Evolutionary conservation across 495 filamentous ascomycete genomes (phyloP), one percentile per base, ranked within the genome.

Genomic region (Penicillium taxi): DNA sequence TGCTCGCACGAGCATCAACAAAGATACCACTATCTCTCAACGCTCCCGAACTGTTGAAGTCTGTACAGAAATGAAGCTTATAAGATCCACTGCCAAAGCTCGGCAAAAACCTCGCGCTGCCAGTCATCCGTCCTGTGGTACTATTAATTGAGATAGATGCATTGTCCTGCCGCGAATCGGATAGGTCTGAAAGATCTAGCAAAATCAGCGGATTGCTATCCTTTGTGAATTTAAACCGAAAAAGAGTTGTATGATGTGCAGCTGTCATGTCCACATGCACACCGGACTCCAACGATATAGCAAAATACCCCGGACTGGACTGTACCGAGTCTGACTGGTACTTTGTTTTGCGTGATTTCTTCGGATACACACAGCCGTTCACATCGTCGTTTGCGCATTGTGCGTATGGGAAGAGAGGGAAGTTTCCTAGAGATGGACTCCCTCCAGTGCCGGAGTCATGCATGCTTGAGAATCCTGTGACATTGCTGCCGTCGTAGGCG

Each of bases 401-500:
- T 28, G 68, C 61, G 45, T 82, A 77, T 2, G 82, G 75, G 41
- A 89, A 87, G 4, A 87, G 60, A 25, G 82, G 72, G 38, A 86
- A 89, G 52, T 84, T 84, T 12, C 84, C 84, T 2, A 89, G 63
- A 22, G 75, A 81, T 1, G 81, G 79, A 20, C 74, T 77, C 9
- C 80, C 80, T n/a, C 82, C 81, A 15, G 78, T 86, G 2, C 81
- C 82, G 14, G 71, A 78, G 53, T 86, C 83, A 46, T 88, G 83
- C 65, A 85, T 73, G 58, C 81, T 69, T 12, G 75, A 80, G 50
- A 86, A 86, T 3, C 78, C 83, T n/a, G 73, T 80, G 37, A 88
- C 70, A 25, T 68, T 75, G 26, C 68, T 68, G 14, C 72, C 74
- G 44, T 87, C 82, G 8, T 77, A 67, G 2, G 81, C 72, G 48